Conservation (phyloP, 1,139 yeast species). For the Zygotorulaspora mrakii region DNA sequence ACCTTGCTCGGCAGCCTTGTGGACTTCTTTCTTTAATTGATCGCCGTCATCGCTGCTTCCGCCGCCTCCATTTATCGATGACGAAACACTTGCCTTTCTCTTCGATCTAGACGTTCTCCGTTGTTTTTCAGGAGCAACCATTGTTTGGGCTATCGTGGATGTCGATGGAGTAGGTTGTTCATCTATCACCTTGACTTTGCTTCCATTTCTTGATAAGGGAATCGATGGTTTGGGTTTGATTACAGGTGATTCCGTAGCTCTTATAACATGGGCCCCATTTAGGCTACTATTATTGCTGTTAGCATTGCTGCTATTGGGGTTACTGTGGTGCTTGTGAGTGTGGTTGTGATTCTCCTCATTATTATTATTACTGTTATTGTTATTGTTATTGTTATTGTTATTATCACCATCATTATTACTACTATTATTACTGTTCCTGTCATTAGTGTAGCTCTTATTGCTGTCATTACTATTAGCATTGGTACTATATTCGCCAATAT, state of each 20-base stretch:
- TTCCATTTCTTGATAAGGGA: slow-evolving; percentile 4
- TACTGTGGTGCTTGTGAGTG: neutral
- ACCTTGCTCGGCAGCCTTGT: slow-evolving; percentile 94
- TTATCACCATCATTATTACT: no score
- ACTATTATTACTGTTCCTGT: no score
- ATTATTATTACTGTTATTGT: slow-evolving; percentile 5
- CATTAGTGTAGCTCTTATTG: slow-evolving; percentile 3
- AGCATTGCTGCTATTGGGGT: neutral
- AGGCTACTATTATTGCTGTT: slow-evolving; percentile 1
- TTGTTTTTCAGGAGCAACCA: slow-evolving; percentile 4
- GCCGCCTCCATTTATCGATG: slow-evolving; percentile 10
- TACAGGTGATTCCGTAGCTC: slow-evolving; percentile 34
- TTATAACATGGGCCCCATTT: slow-evolving; percentile 16
- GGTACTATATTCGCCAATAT: slow-evolving; percentile 2
- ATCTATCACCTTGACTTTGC: neutral
- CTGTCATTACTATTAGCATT: slow-evolving; percentile 7
- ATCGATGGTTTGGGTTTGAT: slow-evolving; percentile 25
- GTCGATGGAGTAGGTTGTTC: no score
- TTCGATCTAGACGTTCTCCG: slow-evolving; percentile 3
- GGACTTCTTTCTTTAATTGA: slow-evolving; percentile 63
- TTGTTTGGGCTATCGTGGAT: neutral
- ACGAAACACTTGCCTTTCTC: slow-evolving; percentile 7
- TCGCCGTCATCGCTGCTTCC: slow-evolving; percentile 17
- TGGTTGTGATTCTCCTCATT: no score
- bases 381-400: neutral